These are phyloP conservation scores for Cytospora chrysosperma DNA, from an alignment of 2,329 filamentous ascomycete species.

Conservation along the genomic window DNA sequence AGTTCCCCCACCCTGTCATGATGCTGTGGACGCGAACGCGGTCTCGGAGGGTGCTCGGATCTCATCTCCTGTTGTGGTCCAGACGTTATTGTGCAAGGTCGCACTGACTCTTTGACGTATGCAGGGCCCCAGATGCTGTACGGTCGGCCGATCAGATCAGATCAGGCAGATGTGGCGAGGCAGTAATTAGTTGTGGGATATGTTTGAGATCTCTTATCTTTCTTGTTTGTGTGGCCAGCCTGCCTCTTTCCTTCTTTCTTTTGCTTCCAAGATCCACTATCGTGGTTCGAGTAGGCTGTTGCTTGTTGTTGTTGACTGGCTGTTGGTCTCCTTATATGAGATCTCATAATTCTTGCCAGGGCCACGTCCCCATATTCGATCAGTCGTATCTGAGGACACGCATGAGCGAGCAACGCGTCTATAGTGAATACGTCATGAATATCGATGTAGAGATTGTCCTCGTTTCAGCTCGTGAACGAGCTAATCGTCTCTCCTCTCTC, in stretches of 20 bases:
- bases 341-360: not conserved
- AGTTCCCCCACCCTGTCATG: not conserved
- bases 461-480: not conserved
- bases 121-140: not conserved
- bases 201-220: not conserved
- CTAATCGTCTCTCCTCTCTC: no score
- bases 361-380: not conserved
- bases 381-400: not conserved
- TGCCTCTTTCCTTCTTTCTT: not conserved
- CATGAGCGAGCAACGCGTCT: not conserved
- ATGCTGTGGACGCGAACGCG: not conserved
- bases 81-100: constrained; percentile 14
- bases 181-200: not conserved
- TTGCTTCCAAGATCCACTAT: not conserved
- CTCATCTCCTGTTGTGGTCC: constrained; percentile 1
- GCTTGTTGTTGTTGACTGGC: not conserved
- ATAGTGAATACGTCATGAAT: not conserved
- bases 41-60: constrained; percentile 10
- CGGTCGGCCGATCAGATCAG: no score
- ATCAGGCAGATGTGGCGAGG: not conserved
- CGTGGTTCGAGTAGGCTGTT: not conserved
- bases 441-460: not conserved
- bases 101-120: constrained; percentile 9
- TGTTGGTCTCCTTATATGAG: not conserved
- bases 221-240: not conserved